Evolutionary conservation across 345 rosid species (phyloP), one percentile per base, ranked within the genome.

Genomic region (Lumnitzera racemosa): DNA sequence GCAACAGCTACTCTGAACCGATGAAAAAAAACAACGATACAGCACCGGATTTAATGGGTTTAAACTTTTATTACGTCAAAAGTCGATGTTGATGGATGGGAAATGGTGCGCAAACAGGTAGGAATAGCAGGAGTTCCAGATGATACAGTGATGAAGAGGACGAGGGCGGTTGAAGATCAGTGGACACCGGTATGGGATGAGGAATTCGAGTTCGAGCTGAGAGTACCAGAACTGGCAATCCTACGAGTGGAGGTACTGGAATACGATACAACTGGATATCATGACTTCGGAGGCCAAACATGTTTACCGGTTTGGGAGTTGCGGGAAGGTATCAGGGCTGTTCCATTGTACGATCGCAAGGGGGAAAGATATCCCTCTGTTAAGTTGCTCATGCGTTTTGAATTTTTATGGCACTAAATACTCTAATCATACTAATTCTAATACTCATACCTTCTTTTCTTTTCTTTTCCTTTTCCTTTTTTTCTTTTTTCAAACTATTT

Each of bases 231-330:
- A 66, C 41, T 84, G 60, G 88, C 86, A 7, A 36, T 87, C 56
- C 86, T 84, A 43, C 58, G 84, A 36, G 69, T 87, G 43, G 73
- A 75, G 49, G 84, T 78, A 23, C 46, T 11, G 1, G 95, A 87
- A 56, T 59, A 67, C 20, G 88, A 87, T 56, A 53, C 61, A 1
- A 23, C 76, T 0, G 69, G 78, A 27, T 15, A n/a, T 3, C 62
- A 53, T n/a, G 89, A 77, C 67, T 82, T 84, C 46, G 95, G 76
- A 46, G 88, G 86, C 49, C 86, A 79, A 48, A 79, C 76, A 5
- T 75, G 72, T 59, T 57, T 75, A 29, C 80, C 80, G 0, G 63
- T 79, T 16, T 69, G 68, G 3, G 80, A 79, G 70, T 47, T 79
- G 53, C 63, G 76, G 63, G 61, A 56, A 24, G 83, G 83, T 25